Evolutionary conservation across 1,284 basidiomycete genomes (phyloP).

Genomic region (Mycosarcoma maydis): DNA sequence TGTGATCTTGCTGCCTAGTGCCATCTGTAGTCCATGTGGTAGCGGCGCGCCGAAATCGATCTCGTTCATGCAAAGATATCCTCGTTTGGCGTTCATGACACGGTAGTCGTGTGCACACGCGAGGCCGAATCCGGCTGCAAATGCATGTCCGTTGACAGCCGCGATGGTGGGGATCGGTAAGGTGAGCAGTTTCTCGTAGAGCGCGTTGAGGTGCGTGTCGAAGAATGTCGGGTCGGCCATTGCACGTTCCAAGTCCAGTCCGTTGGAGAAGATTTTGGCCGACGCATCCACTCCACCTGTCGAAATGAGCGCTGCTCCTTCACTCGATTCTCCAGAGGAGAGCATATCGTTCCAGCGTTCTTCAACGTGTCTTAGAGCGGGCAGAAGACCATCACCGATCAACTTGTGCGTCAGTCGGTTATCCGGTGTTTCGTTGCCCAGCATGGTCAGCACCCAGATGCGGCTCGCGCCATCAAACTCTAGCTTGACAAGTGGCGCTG

Average conservation of each 20-base stretch:
- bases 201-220: constrained; percentile 69
- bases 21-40: constrained; percentile 68
- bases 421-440: constrained; percentile 70
- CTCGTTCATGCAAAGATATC: constrained; percentile 93
- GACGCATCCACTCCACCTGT: constrained; percentile 36
- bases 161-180: constrained; percentile 75
- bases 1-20: constrained; percentile 77
- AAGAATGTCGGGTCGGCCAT: constrained; percentile 77
- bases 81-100: constrained; percentile 83
- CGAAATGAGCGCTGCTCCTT: constrained; percentile 59
- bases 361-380: constrained; percentile 82
- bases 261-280: constrained; percentile 68
- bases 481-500: constrained; percentile 22
- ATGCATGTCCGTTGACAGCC: constrained; percentile 90
- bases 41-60: constrained; percentile 61
- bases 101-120: constrained; percentile 87
- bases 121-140: constrained; percentile 84
- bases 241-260: constrained; percentile 77
- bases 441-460: constrained; percentile 55
- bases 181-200: constrained; percentile 67
- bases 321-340: constrained; percentile 24
- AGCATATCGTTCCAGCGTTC: constrained; percentile 75
- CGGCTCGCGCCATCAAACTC: constrained; percentile 33
- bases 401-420: constrained; percentile 76
- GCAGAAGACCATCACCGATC: constrained; percentile 73